A percentile compares a stretch with the other conserved stretches of the same genome.
These are phyloP conservation scores for Ciborinia camelliae DNA, from an alignment of 2,329 filamentous ascomycete species.

Conservation along the genomic window DNA sequence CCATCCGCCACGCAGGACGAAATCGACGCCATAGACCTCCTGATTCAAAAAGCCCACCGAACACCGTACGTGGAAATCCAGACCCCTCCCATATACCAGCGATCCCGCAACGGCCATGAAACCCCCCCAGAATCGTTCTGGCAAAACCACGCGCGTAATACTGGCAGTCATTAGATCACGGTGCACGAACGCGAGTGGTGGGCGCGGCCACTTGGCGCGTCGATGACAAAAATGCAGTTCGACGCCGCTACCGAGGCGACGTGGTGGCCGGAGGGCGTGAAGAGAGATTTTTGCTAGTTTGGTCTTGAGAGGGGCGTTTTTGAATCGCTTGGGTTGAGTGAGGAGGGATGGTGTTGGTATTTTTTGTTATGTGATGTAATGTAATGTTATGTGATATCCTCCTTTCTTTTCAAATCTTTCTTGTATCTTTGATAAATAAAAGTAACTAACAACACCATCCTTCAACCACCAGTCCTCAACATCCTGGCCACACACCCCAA, in stretches of 20 bases:
- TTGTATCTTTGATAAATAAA: background rate
- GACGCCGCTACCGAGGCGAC: background rate
- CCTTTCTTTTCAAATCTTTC: background rate
- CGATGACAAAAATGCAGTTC: slow-evolving; percentile 3
- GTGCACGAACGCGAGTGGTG: background rate
- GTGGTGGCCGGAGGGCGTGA: slow-evolving; percentile 1
- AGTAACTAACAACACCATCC: no score
- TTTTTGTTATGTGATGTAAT: no score
- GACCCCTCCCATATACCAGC: background rate
- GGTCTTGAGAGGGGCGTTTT: background rate
- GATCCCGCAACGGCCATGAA: background rate
- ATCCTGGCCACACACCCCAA: slow-evolving; percentile 6
- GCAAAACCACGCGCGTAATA: background rate
- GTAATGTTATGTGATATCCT: no score
- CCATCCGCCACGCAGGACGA: background rate
- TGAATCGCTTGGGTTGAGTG: background rate
- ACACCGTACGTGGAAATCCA: background rate
- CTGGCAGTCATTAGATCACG: background rate
- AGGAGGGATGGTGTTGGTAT: background rate
- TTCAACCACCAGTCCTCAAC: background rate
- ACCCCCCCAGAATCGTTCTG: background rate
- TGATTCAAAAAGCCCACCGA: slow-evolving; percentile 5
- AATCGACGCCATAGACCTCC: background rate
- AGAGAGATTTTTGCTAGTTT: slow-evolving; percentile 8
- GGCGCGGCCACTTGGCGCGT: slow-evolving; percentile 1